Conservation (phyloP, 495 filamentous ascomycete genomes). For the Barbatosphaeria neglecta region DNA sequence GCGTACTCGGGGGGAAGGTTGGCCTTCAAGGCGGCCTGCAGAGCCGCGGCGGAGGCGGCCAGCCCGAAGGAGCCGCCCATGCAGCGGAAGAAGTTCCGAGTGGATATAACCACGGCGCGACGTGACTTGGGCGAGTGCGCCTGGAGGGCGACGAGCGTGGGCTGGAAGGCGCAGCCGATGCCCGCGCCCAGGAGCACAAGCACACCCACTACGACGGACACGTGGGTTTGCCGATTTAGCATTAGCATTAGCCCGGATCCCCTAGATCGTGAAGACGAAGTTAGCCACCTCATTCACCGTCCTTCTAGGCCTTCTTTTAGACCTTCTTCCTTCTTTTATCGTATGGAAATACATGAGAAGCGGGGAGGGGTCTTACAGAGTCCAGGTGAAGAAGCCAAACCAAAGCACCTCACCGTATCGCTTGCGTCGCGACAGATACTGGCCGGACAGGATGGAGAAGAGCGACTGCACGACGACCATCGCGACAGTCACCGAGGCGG, state of each 20-base stretch:
- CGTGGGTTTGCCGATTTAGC: constrained; percentile 34
- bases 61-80: constrained; percentile 49
- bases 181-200: constrained; percentile 43
- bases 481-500: constrained; percentile 37
- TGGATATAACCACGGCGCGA: constrained; percentile 48
- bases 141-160: constrained; percentile 50
- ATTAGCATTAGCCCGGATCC: constrained; percentile 42
- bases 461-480: constrained; percentile 41
- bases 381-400: constrained; percentile 10
- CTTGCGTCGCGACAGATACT: constrained; percentile 43
- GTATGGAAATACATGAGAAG: too few species aligned
- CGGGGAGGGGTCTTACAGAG: constrained; percentile 23
- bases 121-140: constrained; percentile 47
- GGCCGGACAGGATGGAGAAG: constrained; percentile 40
- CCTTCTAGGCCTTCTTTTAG: too few species aligned
- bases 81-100: constrained; percentile 53
- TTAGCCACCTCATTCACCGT: too few species aligned
- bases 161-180: constrained; percentile 47
- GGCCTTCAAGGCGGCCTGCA: constrained; percentile 37
- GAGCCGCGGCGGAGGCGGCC: constrained; percentile 45
- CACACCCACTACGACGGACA: constrained; percentile 38
- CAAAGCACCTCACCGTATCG: constrained; percentile 22
- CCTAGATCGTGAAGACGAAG: too few species aligned
- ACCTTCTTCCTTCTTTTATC: too few species aligned
- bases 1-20: not conserved